These are phyloP conservation scores for Naematelia aurantialba DNA, from an alignment of 768 basidiomycete genomes.

Conservation along the genomic window DNA sequence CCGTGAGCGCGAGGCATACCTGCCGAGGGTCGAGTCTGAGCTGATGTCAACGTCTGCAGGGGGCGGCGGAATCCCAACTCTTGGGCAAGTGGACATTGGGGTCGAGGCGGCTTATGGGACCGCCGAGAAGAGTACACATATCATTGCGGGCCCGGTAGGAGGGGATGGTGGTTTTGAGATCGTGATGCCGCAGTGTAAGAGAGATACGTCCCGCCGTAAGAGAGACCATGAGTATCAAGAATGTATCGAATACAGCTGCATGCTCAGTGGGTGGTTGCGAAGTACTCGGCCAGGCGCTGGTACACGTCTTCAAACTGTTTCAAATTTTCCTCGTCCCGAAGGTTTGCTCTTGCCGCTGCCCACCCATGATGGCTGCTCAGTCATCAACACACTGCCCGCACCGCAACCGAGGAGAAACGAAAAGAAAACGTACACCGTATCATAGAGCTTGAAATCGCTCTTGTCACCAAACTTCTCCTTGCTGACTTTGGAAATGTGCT, in stretches of 20 bases:
- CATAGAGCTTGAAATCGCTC: constrained; percentile 54
- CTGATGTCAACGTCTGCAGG: neutral
- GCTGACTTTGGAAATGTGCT: constrained; percentile 57
- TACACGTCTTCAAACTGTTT: constrained; percentile 64
- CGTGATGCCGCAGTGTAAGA: too few species aligned
- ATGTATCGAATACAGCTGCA: neutral
- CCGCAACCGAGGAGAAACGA: neutral
- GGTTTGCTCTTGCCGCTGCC: constrained; percentile 61
- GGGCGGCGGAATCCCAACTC: constrained; percentile 25
- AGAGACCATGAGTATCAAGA: too few species aligned
- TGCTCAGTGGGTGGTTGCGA: constrained; percentile 23
- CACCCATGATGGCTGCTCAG: constrained; percentile 59
- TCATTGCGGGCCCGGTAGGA: constrained; percentile 21
- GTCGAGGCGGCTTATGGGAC: constrained; percentile 15
- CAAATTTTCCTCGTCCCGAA: constrained; percentile 59
- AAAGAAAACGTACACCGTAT: constrained; percentile 32
- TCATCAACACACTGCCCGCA: constrained; percentile 5
- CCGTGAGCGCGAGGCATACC: neutral
- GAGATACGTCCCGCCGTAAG: too few species aligned
- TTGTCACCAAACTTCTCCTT: constrained; percentile 57
- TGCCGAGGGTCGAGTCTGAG: neutral
- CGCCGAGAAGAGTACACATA: constrained; percentile 27
- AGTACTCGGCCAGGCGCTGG: constrained; percentile 55
- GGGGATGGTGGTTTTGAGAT: neutral
- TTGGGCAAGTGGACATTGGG: constrained; percentile 13